Evolutionary conservation across 2,329 filamentous ascomycete species (phyloP), one percentile per base, ranked within the genome.

Genomic region (Botrytis fabae): DNA sequence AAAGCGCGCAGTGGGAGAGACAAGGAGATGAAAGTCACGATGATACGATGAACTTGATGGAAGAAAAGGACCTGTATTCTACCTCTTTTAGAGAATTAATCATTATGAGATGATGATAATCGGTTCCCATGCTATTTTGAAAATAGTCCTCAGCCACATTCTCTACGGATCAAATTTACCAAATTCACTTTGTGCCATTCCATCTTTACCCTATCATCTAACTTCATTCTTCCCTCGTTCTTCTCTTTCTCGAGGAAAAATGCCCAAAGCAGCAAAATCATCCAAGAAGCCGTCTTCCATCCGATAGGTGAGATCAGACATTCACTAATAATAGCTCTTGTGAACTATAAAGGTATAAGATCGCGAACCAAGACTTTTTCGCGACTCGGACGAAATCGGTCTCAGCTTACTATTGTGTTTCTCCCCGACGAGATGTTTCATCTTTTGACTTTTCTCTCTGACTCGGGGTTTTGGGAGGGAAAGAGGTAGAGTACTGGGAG

Each of bases 241-340:
- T 28, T 2, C 14, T 57, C 1, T 28, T 28, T 28, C 14, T 54
- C 14, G 25, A 6, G 35, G 8, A 28, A 28, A 57, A 18, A 28
- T 18, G 8, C 16, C 14, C 51, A 18, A 32, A 32, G 18, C 1
- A 14, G 14, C n/a, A 28, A 57, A 28, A 28, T 28, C 51, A 57
- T 57, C n/a, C n/a, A 57, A 57, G 18, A 28, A 32, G 6, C 18
- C 10, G 42, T 8, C 16, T 44, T 44, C 25, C 40, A 63, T n/a
- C 61, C 61, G 40, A 63, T 63, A 63, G 40, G 61, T 44, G 61
- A 44, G 40, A 44, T 63, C 16, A 63, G 61, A 63, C 38, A 42
- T 8, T n/a, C n/a, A 32, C 51, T 57, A 57, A 14, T 32, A 2
- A 3, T 18, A 57, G 51, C 7, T 42, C 12, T 62, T 5, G 25